A percentile compares a stretch with the other conserved stretches of the same genome.
Evolutionary conservation across 768 basidiomycete species (phyloP).

Genomic region (Xerocomus potaroensis): DNA sequence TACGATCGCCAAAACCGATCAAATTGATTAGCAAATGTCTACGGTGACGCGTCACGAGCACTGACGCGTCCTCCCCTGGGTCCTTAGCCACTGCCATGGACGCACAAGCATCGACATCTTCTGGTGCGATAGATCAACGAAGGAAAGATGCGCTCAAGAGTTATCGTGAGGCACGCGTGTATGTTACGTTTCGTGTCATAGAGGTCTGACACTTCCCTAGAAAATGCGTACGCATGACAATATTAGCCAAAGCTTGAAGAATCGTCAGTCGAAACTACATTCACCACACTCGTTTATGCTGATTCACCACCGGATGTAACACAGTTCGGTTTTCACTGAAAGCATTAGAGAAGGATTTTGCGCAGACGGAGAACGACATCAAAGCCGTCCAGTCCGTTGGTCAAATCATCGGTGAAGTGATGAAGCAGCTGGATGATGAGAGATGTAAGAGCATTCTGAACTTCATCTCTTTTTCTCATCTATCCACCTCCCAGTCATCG

Average conservation of each 20-base stretch:
- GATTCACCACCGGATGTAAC: not conserved
- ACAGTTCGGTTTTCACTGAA: conserved; percentile 89
- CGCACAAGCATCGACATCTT: conserved; percentile 44
- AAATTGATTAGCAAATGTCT: not conserved
- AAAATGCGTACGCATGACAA: conserved; percentile 93
- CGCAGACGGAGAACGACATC: conserved; percentile 97
- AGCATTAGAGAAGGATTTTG: conserved; percentile 82
- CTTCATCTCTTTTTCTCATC: not conserved
- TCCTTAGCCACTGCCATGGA: conserved; percentile 22
- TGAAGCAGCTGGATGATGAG: conserved; percentile 98
- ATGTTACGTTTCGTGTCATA: not conserved
- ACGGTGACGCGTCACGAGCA: conserved; percentile 26
- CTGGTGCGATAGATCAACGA: conserved; percentile 63
- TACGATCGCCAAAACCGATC: rapidly evolving
- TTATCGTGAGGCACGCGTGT: conserved; percentile 63
- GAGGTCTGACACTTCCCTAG: conserved; percentile 38
- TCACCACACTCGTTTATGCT: not conserved
- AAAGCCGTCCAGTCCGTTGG: conserved; percentile 98
- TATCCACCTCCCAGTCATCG: conserved; percentile 63
- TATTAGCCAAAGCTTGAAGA: conserved; percentile 85
- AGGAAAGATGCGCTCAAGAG: conserved; percentile 68
- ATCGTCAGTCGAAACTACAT: conserved; percentile 49
- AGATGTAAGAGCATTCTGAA: conserved; percentile 60
- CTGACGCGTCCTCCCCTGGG: conserved; percentile 28
- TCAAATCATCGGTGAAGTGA: conserved; percentile 97